Conservation (phyloP, 345 rosid genomes). For the Anacardium occidentale region DNA sequence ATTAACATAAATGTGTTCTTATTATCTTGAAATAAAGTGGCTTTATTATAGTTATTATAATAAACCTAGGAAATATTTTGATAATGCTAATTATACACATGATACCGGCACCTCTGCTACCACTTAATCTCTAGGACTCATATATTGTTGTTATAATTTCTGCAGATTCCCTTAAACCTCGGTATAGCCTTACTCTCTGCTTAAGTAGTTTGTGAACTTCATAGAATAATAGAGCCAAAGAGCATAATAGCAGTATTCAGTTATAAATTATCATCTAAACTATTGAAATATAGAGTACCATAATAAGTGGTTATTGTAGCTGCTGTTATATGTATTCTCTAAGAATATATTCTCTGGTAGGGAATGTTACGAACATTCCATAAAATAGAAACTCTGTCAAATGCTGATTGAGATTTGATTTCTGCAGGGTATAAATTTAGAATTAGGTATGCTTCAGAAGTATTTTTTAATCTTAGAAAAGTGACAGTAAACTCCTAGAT, state of each 20-base stretch:
- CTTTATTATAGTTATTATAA: no score
- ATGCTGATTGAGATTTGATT: neutral
- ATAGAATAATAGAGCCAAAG: conserved; percentile 5
- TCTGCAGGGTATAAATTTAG: neutral
- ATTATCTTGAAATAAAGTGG: neutral
- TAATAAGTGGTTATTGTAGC: neutral
- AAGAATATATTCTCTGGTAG: neutral
- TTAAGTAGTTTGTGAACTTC: conserved; percentile 3
- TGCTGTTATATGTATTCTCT: neutral
- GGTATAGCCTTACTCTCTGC: neutral
- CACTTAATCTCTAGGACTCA: neutral
- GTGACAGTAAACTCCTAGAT: neutral
- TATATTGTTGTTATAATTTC: neutral
- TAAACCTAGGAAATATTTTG: neutral
- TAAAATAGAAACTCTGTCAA: neutral
- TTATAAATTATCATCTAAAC: neutral
- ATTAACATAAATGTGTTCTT: neutral
- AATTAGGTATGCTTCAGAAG: no score
- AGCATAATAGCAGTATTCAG: neutral
- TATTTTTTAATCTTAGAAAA: neutral
- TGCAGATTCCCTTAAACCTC: neutral
- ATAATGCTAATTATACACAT: neutral
- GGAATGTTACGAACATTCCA: neutral
- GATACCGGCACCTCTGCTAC: neutral
- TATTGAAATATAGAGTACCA: neutral